phyloP scores from a whole-genome alignment of 2,329 filamentous ascomycete genomes.

The Chlorencoelia australis region DNA sequence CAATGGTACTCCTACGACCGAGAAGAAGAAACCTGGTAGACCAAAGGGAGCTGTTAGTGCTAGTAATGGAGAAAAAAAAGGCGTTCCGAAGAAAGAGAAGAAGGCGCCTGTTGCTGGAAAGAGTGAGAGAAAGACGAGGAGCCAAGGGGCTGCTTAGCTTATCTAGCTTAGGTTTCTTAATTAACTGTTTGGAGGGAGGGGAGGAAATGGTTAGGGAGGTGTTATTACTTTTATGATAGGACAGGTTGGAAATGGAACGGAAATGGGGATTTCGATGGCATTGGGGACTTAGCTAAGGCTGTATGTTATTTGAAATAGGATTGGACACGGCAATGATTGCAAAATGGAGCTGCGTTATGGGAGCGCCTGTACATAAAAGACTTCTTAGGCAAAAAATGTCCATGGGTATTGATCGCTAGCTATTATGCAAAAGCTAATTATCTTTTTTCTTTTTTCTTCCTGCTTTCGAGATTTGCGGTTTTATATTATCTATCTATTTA shows the following conservation, averaged over 20 bases:
- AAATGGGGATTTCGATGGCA: background rate
- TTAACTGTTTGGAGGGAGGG: background rate
- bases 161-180: background rate
- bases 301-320: no score
- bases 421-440: no score
- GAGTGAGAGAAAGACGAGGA: slow-evolving; percentile 22
- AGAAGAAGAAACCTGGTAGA: slow-evolving; percentile 22
- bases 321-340: no score
- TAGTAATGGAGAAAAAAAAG: slow-evolving; percentile 11
- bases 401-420: no score
- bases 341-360: no score
- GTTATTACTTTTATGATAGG: background rate
- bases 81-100: slow-evolving; percentile 25
- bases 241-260: no score
- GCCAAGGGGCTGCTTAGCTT: slow-evolving; percentile 16
- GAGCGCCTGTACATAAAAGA: no score
- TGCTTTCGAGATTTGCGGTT: no score
- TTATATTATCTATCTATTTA: no score
- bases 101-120: slow-evolving; percentile 19
- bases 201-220: background rate
- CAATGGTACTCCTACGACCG: slow-evolving; percentile 9
- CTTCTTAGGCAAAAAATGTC: no score
- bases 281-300: no score
- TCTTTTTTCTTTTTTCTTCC: no score
- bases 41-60: slow-evolving; percentile 13